phyloP scores from a whole-genome alignment of 257 asterid species.

The Hygrophila difformis region DNA sequence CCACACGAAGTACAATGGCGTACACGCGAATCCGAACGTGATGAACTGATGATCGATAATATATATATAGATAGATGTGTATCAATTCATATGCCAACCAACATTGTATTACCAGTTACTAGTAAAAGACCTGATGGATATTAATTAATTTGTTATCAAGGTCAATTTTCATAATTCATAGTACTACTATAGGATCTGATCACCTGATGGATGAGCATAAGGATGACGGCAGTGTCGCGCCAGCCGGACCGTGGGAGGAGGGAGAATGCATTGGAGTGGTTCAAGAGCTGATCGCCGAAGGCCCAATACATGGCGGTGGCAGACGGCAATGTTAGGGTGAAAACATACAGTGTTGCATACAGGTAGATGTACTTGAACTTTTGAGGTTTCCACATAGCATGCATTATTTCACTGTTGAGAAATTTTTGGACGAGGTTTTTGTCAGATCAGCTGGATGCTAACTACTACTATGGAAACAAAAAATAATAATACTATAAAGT shows the following conservation, averaged over 20 bases:
- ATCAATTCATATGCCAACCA: too few relatives aligned
- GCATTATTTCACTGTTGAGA: constrained; percentile 96
- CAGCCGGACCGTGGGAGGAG: constrained; percentile 60
- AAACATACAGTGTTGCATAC: constrained; percentile 73
- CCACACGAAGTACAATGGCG: constrained; percentile 93
- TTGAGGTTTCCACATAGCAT: constrained; percentile 98
- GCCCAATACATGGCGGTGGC: constrained; percentile 96
- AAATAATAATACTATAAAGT: too few relatives aligned
- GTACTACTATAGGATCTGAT: constrained; percentile 26
- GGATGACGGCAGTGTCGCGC: constrained; percentile 87
- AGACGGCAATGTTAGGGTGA: constrained; percentile 84
- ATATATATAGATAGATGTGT: background rate
- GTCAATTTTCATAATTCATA: too few relatives aligned
- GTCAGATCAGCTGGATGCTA: too few relatives aligned
- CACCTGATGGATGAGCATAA: constrained; percentile 96
- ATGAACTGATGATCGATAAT: constrained; percentile 41
- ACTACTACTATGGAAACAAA: too few relatives aligned
- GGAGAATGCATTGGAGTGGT: constrained; percentile 80
- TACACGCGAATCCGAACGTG: constrained; percentile 90
- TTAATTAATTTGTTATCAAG: too few relatives aligned
- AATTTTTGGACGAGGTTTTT: too few relatives aligned
- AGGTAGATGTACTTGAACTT: constrained; percentile 89
- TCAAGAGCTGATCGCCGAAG: constrained; percentile 72
- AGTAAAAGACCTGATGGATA: too few relatives aligned
- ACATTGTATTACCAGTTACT: too few relatives aligned